Evolutionary conservation across 2,329 filamentous ascomycete species (phyloP).

Genomic region (Talaromyces sp.): DNA sequence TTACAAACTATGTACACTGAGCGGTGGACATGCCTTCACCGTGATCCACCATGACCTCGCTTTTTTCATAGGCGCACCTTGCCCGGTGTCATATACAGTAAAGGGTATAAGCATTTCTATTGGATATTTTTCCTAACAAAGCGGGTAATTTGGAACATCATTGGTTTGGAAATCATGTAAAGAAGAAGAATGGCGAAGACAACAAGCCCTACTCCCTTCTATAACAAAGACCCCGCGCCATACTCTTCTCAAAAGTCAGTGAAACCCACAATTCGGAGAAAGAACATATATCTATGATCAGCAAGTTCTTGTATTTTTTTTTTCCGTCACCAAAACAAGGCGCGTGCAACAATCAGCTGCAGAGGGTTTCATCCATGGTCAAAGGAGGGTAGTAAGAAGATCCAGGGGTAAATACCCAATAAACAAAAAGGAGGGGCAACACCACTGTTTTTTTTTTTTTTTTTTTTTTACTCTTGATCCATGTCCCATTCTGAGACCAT

Average conservation of each 20-base stretch:
- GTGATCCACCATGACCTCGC: too few relatives aligned
- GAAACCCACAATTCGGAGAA: not conserved
- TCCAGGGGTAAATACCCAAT: not conserved
- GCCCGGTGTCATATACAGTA: too few relatives aligned
- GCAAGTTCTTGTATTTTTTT: not conserved
- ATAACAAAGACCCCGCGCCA: conserved; percentile 19
- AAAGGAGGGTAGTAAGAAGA: not conserved
- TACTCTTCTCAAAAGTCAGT: conserved; percentile 1
- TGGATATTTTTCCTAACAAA: conserved; percentile 12
- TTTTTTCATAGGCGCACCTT: too few relatives aligned
- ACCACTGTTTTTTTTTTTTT: not conserved
- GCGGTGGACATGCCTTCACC: too few relatives aligned
- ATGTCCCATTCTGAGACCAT: not conserved
- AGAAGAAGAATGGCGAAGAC: conserved; percentile 16
- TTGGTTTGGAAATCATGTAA: not conserved
- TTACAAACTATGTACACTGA: too few relatives aligned
- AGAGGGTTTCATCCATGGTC: conserved; percentile 5
- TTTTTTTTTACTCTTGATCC: not conserved
- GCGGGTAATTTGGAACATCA: conserved; percentile 9
- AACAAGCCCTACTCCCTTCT: conserved; percentile 13
- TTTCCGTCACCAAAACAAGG: conserved; percentile 12
- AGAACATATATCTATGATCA: conserved; percentile 15
- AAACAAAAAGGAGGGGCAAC: not conserved
- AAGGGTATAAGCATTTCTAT: conserved; percentile 10
- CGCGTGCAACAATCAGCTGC: conserved; percentile 4